Base-by-base conservation (phyloP, 352 stramenopile species). In the Phytophthora podocarpi region DNA sequence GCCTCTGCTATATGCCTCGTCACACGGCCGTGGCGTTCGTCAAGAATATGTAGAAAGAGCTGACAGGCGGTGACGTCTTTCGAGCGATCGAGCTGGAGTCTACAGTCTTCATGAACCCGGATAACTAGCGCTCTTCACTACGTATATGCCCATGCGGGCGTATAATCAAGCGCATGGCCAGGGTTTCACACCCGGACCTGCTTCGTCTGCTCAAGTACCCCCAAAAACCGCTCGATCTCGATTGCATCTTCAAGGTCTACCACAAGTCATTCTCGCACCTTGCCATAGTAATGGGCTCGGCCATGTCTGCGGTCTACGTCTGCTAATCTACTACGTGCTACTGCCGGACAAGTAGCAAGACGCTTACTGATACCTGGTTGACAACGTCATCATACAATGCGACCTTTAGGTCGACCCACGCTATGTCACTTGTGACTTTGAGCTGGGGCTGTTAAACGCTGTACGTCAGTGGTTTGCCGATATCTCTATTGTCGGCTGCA, bases 401-500 rank as follows among this genome's bases (percentile, higher is more conserved):
- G 41, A 56, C 49, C 8, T 39, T 24, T 2, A 15, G 35, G 27
- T n/a, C 49, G 12, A 41, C 52, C 11, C 57, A 46, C 16, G 18
- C 9, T 28, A 32, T 1, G 50, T 62, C 15, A 59, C 35, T 2
- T 59, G 45, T 24, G 31, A 64, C 26, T 69, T 68, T 20, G 60
- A 68, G 23, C 5, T 23, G 0, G 60, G 11, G 0, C 52, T 64
- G 5, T 55, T 64, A 4, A 68, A 59, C 23, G 59, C 60, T 3
- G 13, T 69, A 1, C 18, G 13, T 1, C 39, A 69, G 9, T 37
- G 59, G 18, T 59, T 68, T 16, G 45, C 52, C 1, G 7, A 30
- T 0, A 45, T 63, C 24, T 47, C 63, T 21, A 35, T 63, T 5
- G 36, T 64, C 0, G 60, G 52, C 6, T 64, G 39, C n/a, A 39